Base-by-base conservation (phyloP, 257 asterid genomes). In the Solanum etuberosum region DNA sequence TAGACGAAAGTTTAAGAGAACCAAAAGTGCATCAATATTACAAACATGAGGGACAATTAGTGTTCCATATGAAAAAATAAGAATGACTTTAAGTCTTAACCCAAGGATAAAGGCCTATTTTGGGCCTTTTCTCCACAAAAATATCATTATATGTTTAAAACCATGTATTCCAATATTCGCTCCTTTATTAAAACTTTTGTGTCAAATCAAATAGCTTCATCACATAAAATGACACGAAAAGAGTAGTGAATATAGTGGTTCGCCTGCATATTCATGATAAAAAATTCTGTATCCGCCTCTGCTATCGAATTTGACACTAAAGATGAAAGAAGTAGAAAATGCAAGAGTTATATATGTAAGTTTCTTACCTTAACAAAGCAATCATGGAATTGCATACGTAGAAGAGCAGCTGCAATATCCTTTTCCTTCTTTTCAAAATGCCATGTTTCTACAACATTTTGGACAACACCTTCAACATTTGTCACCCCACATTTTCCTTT, bases 321-420 rank as follows among this genome's bases (percentile, higher is more conserved):
- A 42, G 51, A 43, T 43, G 16, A 43, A 43, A 43, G 18, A 43
- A 43, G 54, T 43, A 43, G 54, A 43, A 43, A 43, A 46, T 13
- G 54, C 54, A 46, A 46, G 54, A 0, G 63, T 20, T 65, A 0
- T 20, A 20, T 9, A 73, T 51, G 23, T 6, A 51, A 70, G 86
- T 20, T 16, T 88, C 92, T 88, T 85, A 93, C 95, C 6, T 86
- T 90, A 88, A 93, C 95, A 73, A 93, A 93, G 77, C 96, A 93
- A 27, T 93, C 95, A 20, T 93, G 96, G 37, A 93, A 92, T 16
- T 93, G 96, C 95, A 93, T 82, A 87, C 96, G 93, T 4, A 93
- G 92, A 15, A 93, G 93, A 29, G 94, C 94, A 48, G 96, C 90
- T 0, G 90, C 80, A 65, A 92, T 88, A 87, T 91, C 86, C 29